Percentiles rank a stretch among this genome's conserved stretches.
Evolutionary conservation across 345 rosid species (phyloP).

Genomic region (Salix purpurea): DNA sequence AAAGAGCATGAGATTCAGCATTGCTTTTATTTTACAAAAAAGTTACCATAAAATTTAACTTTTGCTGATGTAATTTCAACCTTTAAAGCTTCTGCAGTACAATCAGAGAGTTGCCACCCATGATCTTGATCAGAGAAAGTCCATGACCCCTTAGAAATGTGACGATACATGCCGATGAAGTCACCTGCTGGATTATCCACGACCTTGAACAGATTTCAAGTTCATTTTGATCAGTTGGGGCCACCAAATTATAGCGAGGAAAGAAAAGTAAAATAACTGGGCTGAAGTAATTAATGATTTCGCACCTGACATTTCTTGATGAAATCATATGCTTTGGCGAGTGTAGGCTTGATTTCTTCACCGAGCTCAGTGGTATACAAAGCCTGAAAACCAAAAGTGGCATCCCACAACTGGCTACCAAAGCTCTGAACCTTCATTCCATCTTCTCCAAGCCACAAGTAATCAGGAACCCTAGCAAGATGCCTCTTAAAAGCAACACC

Average conservation of each 20-base stretch:
- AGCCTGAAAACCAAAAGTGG: conserved; percentile 42
- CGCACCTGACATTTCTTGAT: conserved; percentile 45
- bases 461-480: conserved; percentile 50
- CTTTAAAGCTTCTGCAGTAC: conserved; percentile 43
- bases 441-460: conserved; percentile 63
- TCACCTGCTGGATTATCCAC: conserved; percentile 43
- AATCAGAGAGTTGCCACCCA: conserved; percentile 53
- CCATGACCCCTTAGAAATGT: conserved; percentile 50
- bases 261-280: no score
- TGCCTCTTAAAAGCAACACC: conserved; percentile 52
- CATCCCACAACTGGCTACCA: conserved; percentile 68
- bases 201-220: conserved; percentile 1
- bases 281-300: no score
- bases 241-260: no score
- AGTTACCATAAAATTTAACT: no score
- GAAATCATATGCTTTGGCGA: conserved; percentile 36
- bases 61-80: neutral
- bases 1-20: neutral
- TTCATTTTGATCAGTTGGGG: no score
- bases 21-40: neutral
- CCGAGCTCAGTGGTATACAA: conserved; percentile 34
- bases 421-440: conserved; percentile 66
- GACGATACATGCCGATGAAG: conserved; percentile 32
- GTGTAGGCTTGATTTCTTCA: conserved; percentile 30
- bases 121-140: conserved; percentile 50